Conservation (phyloP, 2,329 filamentous ascomycete species). For the Aspergillus texensis region DNA sequence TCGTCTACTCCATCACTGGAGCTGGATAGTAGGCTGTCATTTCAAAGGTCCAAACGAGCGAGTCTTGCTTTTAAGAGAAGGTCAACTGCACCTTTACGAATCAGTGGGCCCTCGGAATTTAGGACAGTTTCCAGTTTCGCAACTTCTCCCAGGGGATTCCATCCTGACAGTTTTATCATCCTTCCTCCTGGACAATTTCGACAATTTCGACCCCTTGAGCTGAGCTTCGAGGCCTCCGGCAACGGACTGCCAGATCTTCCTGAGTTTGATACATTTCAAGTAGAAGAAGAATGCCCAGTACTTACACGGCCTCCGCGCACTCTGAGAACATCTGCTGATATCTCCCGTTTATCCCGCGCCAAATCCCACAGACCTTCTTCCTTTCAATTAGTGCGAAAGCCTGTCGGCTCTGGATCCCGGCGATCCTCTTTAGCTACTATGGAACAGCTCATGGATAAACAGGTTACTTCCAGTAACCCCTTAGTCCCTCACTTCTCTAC, state of each 20-base stretch:
- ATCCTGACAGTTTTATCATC: conserved; percentile 14
- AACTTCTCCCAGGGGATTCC: conserved; percentile 1
- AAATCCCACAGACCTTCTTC: conserved; percentile 25
- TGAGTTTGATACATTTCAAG: conserved; percentile 43
- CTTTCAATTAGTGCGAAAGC: conserved; percentile 40
- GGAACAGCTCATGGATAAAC: conserved; percentile 25
- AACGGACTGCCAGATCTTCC: conserved; percentile 50
- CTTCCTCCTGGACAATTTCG: conserved; percentile 30
- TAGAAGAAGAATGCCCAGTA: conserved; percentile 31
- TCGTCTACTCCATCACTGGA: conserved; percentile 45
- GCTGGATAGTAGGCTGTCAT: conserved; percentile 41
- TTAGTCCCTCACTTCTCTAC: conserved; percentile 37
- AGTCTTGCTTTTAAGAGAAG: conserved; percentile 44
- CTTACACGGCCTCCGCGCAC: conserved; percentile 36
- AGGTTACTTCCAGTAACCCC: conserved; percentile 21
- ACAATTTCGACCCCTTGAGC: conserved; percentile 47
- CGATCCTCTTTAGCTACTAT: conserved; percentile 30
- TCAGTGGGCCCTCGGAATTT: conserved; percentile 49
- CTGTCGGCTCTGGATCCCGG: conserved; percentile 37
- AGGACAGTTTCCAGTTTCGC: conserved; percentile 34
- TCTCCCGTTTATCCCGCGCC: conserved; percentile 22
- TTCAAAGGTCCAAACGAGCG: conserved; percentile 44
- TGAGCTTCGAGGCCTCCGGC: conserved; percentile 50
- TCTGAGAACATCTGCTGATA: conserved; percentile 26
- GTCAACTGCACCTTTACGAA: conserved; percentile 35